Conservation (phyloP, 352 stramenopile species). For the Aphanomyces cochlioides region DNA sequence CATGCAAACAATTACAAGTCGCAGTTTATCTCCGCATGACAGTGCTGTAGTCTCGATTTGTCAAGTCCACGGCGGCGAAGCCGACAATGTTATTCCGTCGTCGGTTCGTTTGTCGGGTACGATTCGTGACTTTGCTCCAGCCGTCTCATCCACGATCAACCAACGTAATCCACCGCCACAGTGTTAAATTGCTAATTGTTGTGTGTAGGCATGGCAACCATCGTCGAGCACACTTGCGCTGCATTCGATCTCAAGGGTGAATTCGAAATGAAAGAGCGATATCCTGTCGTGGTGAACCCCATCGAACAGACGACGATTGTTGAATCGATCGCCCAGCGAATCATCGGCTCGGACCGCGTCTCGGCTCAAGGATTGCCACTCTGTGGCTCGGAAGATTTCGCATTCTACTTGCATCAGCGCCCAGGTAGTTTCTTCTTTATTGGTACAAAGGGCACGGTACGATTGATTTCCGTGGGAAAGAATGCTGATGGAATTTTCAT, state of each 20-base stretch:
- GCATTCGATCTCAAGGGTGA: slow-evolving; percentile 67
- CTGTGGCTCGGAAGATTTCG: slow-evolving; percentile 95
- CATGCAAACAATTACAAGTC: slow-evolving; percentile 90
- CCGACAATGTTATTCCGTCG: slow-evolving; percentile 93
- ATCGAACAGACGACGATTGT: slow-evolving; percentile 68
- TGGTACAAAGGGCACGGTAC: slow-evolving; percentile 44
- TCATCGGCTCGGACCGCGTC: slow-evolving; percentile 57
- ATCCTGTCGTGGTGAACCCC: slow-evolving; percentile 72
- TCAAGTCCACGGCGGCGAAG: slow-evolving; percentile 86
- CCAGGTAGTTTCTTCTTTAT: slow-evolving; percentile 84
- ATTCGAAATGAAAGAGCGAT: slow-evolving; percentile 65
- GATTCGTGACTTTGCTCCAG: slow-evolving; percentile 89
- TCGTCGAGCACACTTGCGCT: slow-evolving; percentile 78
- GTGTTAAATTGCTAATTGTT: slow-evolving; percentile 6
- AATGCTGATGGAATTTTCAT: not conserved
- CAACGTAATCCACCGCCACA: not conserved
- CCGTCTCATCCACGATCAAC: slow-evolving; percentile 71
- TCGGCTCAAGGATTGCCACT: slow-evolving; percentile 75
- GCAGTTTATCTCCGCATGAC: slow-evolving; percentile 86
- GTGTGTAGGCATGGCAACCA: slow-evolving; percentile 52
- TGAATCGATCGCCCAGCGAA: slow-evolving; percentile 48
- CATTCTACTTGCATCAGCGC: slow-evolving; percentile 78
- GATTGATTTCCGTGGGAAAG: slow-evolving; percentile 40
- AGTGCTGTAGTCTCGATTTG: slow-evolving; percentile 90
- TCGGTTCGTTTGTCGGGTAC: slow-evolving; percentile 84